phyloP scores from a whole-genome alignment of 2,329 filamentous ascomycete genomes.

The Cercospora zeina region DNA sequence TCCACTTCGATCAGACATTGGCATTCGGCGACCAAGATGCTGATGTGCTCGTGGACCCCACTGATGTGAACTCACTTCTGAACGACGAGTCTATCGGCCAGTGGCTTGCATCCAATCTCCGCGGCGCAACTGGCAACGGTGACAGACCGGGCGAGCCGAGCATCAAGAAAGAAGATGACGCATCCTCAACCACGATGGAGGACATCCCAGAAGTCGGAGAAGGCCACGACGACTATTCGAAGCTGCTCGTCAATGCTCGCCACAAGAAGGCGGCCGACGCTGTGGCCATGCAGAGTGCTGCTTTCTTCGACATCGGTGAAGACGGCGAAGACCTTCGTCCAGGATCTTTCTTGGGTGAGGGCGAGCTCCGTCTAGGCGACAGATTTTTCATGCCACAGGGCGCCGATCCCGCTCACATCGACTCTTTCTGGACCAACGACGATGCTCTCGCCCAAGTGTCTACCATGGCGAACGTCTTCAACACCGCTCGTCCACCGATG shows the following conservation, averaged over 20 bases:
- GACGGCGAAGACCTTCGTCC: background rate
- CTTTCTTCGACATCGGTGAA: slow-evolving; percentile 1
- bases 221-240: background rate
- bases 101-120: slow-evolving; percentile 3
- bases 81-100: slow-evolving; percentile 7
- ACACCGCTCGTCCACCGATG: background rate
- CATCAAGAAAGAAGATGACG: background rate
- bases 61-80: background rate
- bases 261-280: background rate
- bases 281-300: background rate
- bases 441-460: slow-evolving; percentile 1
- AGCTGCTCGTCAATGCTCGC: background rate
- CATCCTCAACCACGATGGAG: background rate
- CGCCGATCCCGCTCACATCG: background rate
- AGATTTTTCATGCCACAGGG: slow-evolving; percentile 14
- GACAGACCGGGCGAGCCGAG: background rate
- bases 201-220: background rate
- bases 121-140: background rate
- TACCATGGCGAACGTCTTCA: background rate
- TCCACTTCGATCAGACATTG: slow-evolving; percentile 8
- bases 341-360: background rate
- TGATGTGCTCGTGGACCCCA: background rate
- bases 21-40: slow-evolving; percentile 8
- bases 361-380: background rate
- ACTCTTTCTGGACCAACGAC: background rate